Evolutionary conservation across 2,329 filamentous ascomycete species (phyloP), one percentile per base, ranked within the genome.

Genomic region (Phialemoniopsis sp.): DNA sequence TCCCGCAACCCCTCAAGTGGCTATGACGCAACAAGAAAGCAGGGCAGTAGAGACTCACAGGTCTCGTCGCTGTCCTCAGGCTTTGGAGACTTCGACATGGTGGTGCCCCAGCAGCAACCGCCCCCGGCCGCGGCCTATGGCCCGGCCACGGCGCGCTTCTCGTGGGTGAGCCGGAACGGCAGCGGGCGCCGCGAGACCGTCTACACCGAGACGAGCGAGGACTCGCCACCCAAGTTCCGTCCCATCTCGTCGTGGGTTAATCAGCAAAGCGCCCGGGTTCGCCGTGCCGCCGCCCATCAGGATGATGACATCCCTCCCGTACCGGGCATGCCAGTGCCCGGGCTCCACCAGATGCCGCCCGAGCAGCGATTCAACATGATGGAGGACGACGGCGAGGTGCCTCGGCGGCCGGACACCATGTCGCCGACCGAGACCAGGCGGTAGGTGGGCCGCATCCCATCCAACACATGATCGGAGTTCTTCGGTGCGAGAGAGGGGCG

Each of bases 231-330:
- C 13, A 69, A 72, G 5, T 84, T 82, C 55, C 69, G 76, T 29
- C 72, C 67, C 7, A 66, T 85, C 40, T 70, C 66, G 40, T 81
- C 77, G 21, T 85, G 81, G 81, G 80, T 85, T 3, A 72, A 72
- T 47, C 78, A 85, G 52, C 80, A 85, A 56, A 72, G 72, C 8
- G 72, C 71, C 3, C 68, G 76, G 3, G 55, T 79, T 21, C 69
- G 68, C 49, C 13, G 35, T 15, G 30, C 57, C 58, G 34, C 49
- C 54, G 40, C 51, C 50, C 18, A 51, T 46, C 8, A 52, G 55
- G 41, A 56, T 49, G 45, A 52, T 14, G 52, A 59, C 15, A 51
- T 63, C 9, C 68, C 68, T 4, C 63, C 66, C 1, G 59, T 70
- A 19, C 66, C 67, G 2, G 54, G 57, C 4, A 46, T 61, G 34